These are phyloP conservation scores for Kwoniella botswanensis DNA, from an alignment of 768 basidiomycete species.

Conservation along the genomic window DNA sequence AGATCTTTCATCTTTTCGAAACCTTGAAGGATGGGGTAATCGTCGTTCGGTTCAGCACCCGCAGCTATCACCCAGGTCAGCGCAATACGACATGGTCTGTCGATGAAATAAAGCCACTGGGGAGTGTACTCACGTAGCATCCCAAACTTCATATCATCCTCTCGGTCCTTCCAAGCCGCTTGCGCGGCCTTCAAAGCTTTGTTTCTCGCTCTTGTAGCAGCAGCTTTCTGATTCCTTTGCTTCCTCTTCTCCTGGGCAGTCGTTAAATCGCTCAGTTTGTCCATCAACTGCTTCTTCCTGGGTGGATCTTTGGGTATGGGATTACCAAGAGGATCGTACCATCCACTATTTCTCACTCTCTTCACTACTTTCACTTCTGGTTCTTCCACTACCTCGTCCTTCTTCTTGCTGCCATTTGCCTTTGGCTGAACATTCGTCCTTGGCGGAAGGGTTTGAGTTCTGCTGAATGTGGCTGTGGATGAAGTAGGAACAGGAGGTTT, in stretches of 20 bases:
- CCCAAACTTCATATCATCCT: constrained; percentile 4
- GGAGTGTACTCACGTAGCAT: constrained; percentile 13
- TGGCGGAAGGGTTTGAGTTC: too few relatives aligned
- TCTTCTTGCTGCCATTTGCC: neutral
- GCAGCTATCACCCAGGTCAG: neutral
- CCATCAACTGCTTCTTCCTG: constrained; percentile 1
- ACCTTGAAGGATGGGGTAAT: constrained; percentile 36
- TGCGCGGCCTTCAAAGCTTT: constrained; percentile 1
- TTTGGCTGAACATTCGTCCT: neutral
- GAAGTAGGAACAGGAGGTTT: neutral
- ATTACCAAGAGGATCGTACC: constrained; percentile 12
- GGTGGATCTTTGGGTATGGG: constrained; percentile 13
- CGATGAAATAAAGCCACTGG: too few relatives aligned
- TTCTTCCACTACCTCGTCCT: neutral
- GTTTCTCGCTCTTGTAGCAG: constrained; percentile 1
- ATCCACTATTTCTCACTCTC: constrained; percentile 1
- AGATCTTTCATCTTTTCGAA: constrained; percentile 36
- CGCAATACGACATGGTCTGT: too few relatives aligned
- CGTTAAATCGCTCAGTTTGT: constrained; percentile 7
- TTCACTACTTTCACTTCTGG: constrained; percentile 3
- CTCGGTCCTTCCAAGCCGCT: neutral
- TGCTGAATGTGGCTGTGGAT: neutral
- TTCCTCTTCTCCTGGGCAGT: constrained; percentile 9
- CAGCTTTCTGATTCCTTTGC: constrained; percentile 3
- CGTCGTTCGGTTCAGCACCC: constrained; percentile 13